Base-by-base conservation (phyloP, 169 alveolate species). In the Eimeria necatrix region DNA sequence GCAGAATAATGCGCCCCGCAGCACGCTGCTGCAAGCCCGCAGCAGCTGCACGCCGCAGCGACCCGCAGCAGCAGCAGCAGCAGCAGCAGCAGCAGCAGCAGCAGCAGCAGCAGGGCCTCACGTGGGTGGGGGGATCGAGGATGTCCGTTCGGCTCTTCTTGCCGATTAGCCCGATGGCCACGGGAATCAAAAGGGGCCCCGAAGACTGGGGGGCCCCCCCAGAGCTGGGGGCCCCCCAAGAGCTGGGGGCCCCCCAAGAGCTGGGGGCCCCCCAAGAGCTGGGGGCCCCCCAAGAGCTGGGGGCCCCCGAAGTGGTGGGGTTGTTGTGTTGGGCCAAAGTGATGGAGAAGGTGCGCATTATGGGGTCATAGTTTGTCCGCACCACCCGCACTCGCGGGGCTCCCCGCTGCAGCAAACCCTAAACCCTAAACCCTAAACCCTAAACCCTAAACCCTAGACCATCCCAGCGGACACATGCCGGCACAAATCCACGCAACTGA, bases 101-200 rank as follows among this genome's bases (percentile, higher is more conserved):
- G n/a, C n/a, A n/a, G n/a, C n/a, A n/a, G n/a, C n/a, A n/a, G n/a
- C n/a, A n/a, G n/a, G n/a, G n/a, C n/a, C n/a, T 41, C 26, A 68
- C 81, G 70, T 26, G 84, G 5, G 94, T 51, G 26, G 94, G 85
- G 0, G 95, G 70, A 91, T 76, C 60, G 46, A 93, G 59, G 1
- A 84, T 91, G 26, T 97, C 98, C 59, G 90, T 91, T 83, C 97
- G 96, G 20, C 96, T 89, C 18, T 89, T 41, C 32, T 95, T 98
- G 48, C 98, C 98, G 18, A 97, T 78, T 24, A 97, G 92, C 12
- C 99, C 98, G 52, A 98, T 93, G 46, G 94, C 76, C 10, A 98
- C 93, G 14, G 99, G 99, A 48, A 98, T 97, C 83, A 97, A 98
- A 87, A 98, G 97, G 0, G 99, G 98, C 85, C 94, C 95, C 96